phyloP scores from a whole-genome alignment of 202 grass and related monocot species.

The Dendrocalamus latiflorus region DNA sequence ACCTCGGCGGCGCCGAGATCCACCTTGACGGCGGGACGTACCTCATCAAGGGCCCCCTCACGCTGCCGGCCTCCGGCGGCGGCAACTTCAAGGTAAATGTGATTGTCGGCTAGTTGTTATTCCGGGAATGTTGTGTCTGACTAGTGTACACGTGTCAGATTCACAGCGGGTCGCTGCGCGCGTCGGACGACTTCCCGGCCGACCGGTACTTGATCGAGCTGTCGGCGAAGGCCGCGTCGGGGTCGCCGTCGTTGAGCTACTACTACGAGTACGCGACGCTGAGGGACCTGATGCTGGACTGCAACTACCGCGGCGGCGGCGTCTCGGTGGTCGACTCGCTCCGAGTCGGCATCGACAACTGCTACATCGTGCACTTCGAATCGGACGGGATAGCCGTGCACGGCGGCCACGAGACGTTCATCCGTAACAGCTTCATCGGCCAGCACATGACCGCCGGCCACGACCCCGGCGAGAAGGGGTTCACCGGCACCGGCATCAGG shows the following conservation, averaged over 20 bases:
- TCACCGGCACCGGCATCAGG: slow-evolving; percentile 71
- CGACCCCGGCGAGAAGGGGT: slow-evolving; percentile 63
- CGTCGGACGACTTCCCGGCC: no score
- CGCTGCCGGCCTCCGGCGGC: slow-evolving; percentile 59
- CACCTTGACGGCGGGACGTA: slow-evolving; percentile 85
- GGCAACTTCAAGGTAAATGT: slow-evolving; percentile 75
- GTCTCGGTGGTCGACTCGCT: slow-evolving; percentile 56
- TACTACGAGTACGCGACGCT: slow-evolving; percentile 77
- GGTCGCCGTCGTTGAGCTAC: slow-evolving; percentile 17
- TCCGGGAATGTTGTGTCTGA: no score
- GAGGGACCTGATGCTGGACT: slow-evolving; percentile 73
- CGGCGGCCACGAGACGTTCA: slow-evolving; percentile 67
- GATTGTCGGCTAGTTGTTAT: no score
- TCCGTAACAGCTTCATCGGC: slow-evolving; percentile 67
- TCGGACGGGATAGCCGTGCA: slow-evolving; percentile 55
- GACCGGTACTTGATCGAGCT: no score
- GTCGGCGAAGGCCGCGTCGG: no score
- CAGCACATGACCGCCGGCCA: slow-evolving; percentile 74
- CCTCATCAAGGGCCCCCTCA: slow-evolving; percentile 53
- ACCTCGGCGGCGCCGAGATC: slow-evolving; percentile 79
- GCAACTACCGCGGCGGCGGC: slow-evolving; percentile 68
- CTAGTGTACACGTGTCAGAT: no score
- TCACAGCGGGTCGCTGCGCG: no score
- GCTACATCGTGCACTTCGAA: slow-evolving; percentile 60
- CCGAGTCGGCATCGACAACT: slow-evolving; percentile 62